These are phyloP conservation scores for Colletotrichum lini DNA, from an alignment of 2,329 filamentous ascomycete species.

Conservation along the genomic window DNA sequence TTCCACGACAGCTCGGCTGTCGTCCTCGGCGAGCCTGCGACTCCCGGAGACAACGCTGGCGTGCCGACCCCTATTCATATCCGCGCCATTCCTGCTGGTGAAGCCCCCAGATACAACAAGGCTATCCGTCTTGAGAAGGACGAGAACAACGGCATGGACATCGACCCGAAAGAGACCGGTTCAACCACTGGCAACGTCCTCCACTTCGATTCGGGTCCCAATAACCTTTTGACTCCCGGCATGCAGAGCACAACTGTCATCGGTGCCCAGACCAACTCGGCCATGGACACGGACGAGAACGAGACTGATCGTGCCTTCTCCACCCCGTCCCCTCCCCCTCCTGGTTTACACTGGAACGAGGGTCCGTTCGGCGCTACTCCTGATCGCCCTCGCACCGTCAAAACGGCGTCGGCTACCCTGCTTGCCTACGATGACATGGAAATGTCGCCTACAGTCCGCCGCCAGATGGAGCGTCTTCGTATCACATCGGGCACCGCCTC, in stretches of 20 bases:
- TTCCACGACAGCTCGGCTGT: not conserved
- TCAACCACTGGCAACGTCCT: not conserved
- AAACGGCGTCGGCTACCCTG: slow-evolving; percentile 12
- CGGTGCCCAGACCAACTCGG: not conserved
- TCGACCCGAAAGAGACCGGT: not conserved
- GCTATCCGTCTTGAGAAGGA: slow-evolving; percentile 6
- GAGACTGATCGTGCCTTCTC: not conserved
- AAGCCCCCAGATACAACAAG: slow-evolving; percentile 25
- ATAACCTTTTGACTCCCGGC: slow-evolving; percentile 24
- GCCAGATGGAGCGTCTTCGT: slow-evolving; percentile 22
- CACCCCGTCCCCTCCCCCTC: slow-evolving; percentile 2
- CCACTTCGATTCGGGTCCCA: slow-evolving; percentile 26
- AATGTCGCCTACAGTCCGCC: slow-evolving; percentile 25
- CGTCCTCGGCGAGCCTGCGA: not conserved
- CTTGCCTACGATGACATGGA: not conserved
- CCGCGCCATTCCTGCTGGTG: not conserved
- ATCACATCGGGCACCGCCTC: not conserved
- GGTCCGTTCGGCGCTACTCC: not conserved
- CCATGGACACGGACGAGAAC: not conserved
- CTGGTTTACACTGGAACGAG: not conserved
- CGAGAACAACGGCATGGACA: not conserved
- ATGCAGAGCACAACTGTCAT: not conserved
- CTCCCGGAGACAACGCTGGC: not conserved
- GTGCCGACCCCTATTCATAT: slow-evolving; percentile 1
- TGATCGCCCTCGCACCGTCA: slow-evolving; percentile 21